Evolutionary conservation across 805 yeast species (phyloP), one percentile per base, ranked within the genome.

Genomic region (Schizosaccharomyces pombe): DNA sequence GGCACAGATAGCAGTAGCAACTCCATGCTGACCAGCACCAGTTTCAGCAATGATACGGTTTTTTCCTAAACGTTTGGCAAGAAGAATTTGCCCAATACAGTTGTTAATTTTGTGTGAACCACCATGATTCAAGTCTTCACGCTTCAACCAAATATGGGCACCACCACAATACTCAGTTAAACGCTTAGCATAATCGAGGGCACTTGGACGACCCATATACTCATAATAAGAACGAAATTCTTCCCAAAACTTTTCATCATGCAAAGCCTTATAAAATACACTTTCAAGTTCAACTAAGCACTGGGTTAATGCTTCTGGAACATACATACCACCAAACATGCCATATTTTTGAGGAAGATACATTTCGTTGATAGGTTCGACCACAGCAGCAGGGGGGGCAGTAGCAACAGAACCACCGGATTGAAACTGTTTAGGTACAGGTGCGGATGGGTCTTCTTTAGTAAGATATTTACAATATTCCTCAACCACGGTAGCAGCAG

Each of bases 321-420:
- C 98, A 64, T 85, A 91, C 71, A 91, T 98, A 57, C 99, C 99
- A 66, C 99, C 99, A 64, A 85, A 93, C 53, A 79, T 86, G 63
- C 97, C 99, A 62, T 89, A 89, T 58, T 82, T 74, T 56, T 89
- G 81, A 60, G 78, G 75, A 64, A 58, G 24, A 31, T n/a, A 34
- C 24, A 53, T 55, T 26, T 70, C 67, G 12, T 63, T 60, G 47
- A 71, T 67, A 53, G 68, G 71, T 53, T 64, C 70, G n/a, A 58
- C 56, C 1, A 67, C 59, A 51, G 66, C 59, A 16, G 59, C 57
- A 14, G 60, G 58, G 11, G 60, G 24, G 9, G 59, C 61, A 16
- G 57, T 51, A 22, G 43, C 58, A 28, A 40, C 57, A 12, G 37
- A 47, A 5, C 28, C 26, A 43, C 14, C 30, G 26, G 49, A 19